Evolutionary conservation across 176 grass and related monocot genomes (phyloP).

Genomic region (Triticum dicoccoides): DNA sequence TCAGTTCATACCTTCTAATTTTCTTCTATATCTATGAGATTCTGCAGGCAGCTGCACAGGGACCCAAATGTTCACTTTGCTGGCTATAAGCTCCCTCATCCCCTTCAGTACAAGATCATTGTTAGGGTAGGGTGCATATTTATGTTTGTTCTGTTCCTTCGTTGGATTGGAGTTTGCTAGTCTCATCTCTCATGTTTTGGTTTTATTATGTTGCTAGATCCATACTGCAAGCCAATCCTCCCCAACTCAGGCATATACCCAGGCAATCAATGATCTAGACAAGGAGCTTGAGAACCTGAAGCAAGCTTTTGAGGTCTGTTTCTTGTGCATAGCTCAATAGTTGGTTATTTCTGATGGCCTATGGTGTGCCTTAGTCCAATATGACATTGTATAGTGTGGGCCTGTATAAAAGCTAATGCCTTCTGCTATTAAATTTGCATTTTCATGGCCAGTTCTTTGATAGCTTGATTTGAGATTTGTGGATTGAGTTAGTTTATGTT

Average conservation of each 20-base stretch:
- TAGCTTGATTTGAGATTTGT: background rate
- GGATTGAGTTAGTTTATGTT: background rate
- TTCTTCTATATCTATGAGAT: background rate
- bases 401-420: background rate
- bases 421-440: background rate
- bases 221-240: conserved; percentile 55
- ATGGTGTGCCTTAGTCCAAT: background rate
- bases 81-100: conserved; percentile 48
- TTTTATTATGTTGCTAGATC: conserved; percentile 28
- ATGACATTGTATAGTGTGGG: background rate
- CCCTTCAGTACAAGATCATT: conserved; percentile 54
- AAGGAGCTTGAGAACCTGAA: conserved; percentile 46
- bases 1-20: background rate
- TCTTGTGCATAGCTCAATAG: background rate
- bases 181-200: background rate
- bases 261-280: conserved; percentile 50
- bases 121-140: conserved; percentile 26
- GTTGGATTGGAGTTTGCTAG: background rate
- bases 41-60: conserved; percentile 44
- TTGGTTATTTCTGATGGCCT: conserved; percentile 6
- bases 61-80: conserved; percentile 56
- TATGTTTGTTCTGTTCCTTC: background rate
- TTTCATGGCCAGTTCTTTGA: background rate
- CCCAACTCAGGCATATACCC: conserved; percentile 45
- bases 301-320: conserved; percentile 48